A percentile compares a stretch with the other conserved stretches of the same genome.
Conservation (phyloP, 2,329 filamentous ascomycete species). For the Beauveria caledonica region DNA sequence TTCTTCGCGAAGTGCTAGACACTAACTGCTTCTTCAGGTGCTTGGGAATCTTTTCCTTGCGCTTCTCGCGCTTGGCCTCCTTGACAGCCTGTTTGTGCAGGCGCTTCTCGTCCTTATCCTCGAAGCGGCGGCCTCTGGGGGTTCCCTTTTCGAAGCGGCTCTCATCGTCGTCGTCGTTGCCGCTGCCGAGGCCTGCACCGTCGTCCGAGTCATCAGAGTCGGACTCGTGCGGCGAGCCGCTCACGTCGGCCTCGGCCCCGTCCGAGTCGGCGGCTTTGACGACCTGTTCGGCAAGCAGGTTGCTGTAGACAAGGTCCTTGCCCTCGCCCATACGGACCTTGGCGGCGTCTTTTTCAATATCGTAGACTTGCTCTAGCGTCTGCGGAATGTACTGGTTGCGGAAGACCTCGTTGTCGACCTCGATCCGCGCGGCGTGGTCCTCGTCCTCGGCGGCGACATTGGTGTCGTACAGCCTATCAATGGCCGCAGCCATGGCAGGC, state of each 20-base stretch:
- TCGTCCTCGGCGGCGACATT: slow-evolving; percentile 42
- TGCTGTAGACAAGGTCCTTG: slow-evolving; percentile 73
- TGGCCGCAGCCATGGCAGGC: slow-evolving; percentile 48
- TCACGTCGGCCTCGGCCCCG: slow-evolving; percentile 24
- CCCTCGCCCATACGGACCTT: slow-evolving; percentile 66
- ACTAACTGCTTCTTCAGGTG: slow-evolving; percentile 87
- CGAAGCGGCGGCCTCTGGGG: slow-evolving; percentile 75
- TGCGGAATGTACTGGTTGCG: slow-evolving; percentile 94
- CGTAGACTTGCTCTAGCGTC: slow-evolving; percentile 91
- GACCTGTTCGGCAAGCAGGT: slow-evolving; percentile 67
- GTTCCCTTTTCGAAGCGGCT: slow-evolving; percentile 54
- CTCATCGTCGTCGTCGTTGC: slow-evolving; percentile 38
- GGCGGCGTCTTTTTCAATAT: slow-evolving; percentile 84
- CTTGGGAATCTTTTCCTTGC: slow-evolving; percentile 94
- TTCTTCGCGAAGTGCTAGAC: slow-evolving; percentile 50
- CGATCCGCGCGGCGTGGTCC: slow-evolving; percentile 49
- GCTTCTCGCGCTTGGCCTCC: slow-evolving; percentile 88
- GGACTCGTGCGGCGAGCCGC: slow-evolving; percentile 26
- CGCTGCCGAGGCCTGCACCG: slow-evolving; percentile 36
- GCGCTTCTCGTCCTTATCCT: slow-evolving; percentile 82
- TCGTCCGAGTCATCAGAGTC: slow-evolving; percentile 19
- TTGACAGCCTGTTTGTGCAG: slow-evolving; percentile 83
- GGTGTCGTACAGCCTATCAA: slow-evolving; percentile 60
- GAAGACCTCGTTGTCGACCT: slow-evolving; percentile 87
- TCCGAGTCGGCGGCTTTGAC: slow-evolving; percentile 33